These are phyloP conservation scores for Pulveroboletus sp. DNA, from an alignment of 1,284 basidiomycete species.

Conservation along the genomic window DNA sequence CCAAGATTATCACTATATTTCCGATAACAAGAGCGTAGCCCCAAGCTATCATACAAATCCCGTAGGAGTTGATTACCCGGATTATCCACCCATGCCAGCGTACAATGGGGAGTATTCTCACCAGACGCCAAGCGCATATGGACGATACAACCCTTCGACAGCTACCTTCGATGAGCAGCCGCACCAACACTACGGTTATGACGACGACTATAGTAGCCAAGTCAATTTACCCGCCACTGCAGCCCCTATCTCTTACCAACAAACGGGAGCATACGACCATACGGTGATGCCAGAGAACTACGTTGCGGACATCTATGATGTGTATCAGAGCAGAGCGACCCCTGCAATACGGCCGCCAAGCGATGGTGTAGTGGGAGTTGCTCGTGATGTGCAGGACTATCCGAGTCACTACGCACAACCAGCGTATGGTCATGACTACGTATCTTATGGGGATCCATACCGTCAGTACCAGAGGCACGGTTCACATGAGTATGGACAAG, in stretches of 20 bases:
- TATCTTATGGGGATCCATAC: constrained; percentile 33
- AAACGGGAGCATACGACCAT: constrained; percentile 24
- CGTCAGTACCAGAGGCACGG: constrained; percentile 35
- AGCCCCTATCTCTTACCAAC: constrained; percentile 54
- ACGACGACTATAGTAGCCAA: constrained; percentile 65
- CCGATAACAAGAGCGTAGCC: constrained; percentile 37
- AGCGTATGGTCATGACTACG: constrained; percentile 32
- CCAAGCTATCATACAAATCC: constrained; percentile 38
- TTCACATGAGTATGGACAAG: constrained; percentile 36
- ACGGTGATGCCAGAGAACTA: constrained; percentile 39
- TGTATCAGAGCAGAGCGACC: constrained; percentile 51
- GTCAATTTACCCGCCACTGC: constrained; percentile 55
- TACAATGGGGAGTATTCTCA: constrained; percentile 60
- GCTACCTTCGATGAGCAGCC: constrained; percentile 55
- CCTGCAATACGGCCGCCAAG: constrained; percentile 29
- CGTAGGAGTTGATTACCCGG: constrained; percentile 48
- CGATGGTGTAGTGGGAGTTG: constrained; percentile 25
- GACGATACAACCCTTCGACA: constrained; percentile 58
- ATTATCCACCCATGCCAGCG: constrained; percentile 74
- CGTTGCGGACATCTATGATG: constrained; percentile 46
- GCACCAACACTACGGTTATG: constrained; percentile 46
- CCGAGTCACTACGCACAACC: constrained; percentile 32
- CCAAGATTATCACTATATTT: constrained; percentile 56
- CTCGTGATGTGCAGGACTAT: constrained; percentile 42
- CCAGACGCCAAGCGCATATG: constrained; percentile 48